These are phyloP conservation scores for Pistacia integerrima DNA, from an alignment of 345 rosid species.

Conservation along the genomic window DNA sequence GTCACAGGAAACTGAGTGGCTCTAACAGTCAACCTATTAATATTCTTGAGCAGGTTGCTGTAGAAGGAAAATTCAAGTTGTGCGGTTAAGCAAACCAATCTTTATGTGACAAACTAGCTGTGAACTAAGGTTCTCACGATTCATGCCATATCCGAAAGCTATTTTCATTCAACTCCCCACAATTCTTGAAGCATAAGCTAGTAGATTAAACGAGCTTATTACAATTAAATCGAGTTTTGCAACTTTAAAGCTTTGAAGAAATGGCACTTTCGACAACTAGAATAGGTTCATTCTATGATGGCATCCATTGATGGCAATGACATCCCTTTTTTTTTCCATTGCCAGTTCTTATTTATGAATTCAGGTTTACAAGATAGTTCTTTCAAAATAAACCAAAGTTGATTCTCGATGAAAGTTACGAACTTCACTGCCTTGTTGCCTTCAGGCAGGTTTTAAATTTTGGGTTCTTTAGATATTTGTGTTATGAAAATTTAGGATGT, in stretches of 20 bases:
- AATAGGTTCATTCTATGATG: not conserved
- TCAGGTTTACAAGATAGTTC: not conserved
- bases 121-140: slow-evolving; percentile 30
- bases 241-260: not conserved
- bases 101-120: slow-evolving; percentile 63
- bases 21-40: not conserved
- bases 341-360: not conserved
- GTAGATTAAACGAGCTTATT: not conserved
- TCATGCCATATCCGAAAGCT: not conserved
- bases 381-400: not conserved
- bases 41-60: slow-evolving; percentile 45
- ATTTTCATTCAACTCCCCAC: not conserved
- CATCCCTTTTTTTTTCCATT: not conserved
- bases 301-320: slow-evolving; percentile 1
- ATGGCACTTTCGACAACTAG: slow-evolving; percentile 4
- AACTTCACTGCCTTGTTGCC: not conserved
- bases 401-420: not conserved
- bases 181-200: not conserved
- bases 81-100: slow-evolving; percentile 80
- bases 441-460: too few species aligned
- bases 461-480: not conserved
- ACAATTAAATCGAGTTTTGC: not conserved
- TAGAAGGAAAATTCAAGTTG: slow-evolving; percentile 87
- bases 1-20: not conserved
- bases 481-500: not conserved